These are phyloP conservation scores for Beauveria medogensis DNA, from an alignment of 2,329 filamentous ascomycete genomes.

Conservation along the genomic window DNA sequence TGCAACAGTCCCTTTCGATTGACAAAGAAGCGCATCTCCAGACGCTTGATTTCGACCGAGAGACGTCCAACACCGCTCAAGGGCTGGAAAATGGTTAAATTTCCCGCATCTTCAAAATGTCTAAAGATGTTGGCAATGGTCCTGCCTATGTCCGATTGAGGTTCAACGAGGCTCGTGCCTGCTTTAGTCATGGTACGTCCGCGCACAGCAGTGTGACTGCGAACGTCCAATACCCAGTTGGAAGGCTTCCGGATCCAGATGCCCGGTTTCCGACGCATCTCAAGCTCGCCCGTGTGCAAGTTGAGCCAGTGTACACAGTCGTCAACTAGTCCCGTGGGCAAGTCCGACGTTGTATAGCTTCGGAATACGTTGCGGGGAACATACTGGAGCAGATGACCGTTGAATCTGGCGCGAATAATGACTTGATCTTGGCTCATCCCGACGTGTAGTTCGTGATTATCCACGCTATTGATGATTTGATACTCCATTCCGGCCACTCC, in stretches of 20 bases:
- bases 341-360: slow-evolving; percentile 27
- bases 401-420: neutral
- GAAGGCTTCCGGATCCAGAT: slow-evolving; percentile 20
- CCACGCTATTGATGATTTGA: slow-evolving; percentile 20
- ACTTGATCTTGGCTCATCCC: slow-evolving; percentile 32
- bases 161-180: slow-evolving; percentile 36
- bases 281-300: slow-evolving; percentile 29
- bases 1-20: slow-evolving; percentile 33
- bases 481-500: slow-evolving; percentile 45
- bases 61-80: slow-evolving; percentile 18
- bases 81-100: slow-evolving; percentile 30
- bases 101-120: slow-evolving; percentile 23
- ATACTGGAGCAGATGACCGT: neutral
- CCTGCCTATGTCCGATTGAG: slow-evolving; percentile 32
- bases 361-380: slow-evolving; percentile 20
- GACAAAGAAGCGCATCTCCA: slow-evolving; percentile 47
- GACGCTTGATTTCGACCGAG: slow-evolving; percentile 39
- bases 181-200: neutral
- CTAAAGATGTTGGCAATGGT: slow-evolving; percentile 36
- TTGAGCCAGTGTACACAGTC: slow-evolving; percentile 55
- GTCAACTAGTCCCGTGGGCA: slow-evolving; percentile 42
- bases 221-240: slow-evolving; percentile 29
- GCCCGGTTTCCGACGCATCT: slow-evolving; percentile 39
- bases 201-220: slow-evolving; percentile 11
- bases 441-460: slow-evolving; percentile 39